Conservation (phyloP, 1,284 basidiomycete genomes). For the Ceratorhiza oryzae-sativae region DNA sequence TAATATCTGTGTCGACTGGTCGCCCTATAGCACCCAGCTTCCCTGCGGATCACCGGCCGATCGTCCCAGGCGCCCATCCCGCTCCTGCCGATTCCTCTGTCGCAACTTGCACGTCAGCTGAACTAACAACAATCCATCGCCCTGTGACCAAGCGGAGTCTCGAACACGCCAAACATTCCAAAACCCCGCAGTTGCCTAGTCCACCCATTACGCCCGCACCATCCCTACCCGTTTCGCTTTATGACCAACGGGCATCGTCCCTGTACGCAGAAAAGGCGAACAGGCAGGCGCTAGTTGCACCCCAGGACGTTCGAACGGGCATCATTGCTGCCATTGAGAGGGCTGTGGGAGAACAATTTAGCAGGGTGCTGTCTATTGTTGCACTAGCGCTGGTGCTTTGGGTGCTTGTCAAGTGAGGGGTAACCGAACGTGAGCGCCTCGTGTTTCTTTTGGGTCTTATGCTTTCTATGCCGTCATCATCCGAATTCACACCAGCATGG, state of each 20-base stretch:
- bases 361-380: slow-evolving; percentile 6
- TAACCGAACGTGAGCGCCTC: not conserved
- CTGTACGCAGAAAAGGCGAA: slow-evolving; percentile 2
- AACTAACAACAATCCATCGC: not conserved
- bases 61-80: not conserved
- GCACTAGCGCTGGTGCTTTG: slow-evolving; percentile 26
- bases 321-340: slow-evolving; percentile 1
- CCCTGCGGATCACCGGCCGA: not conserved
- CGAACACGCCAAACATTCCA: not conserved
- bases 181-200: slow-evolving; percentile 18
- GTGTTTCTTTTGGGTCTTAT: not conserved
- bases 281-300: not conserved
- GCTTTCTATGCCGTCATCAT: not conserved
- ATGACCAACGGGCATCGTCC: slow-evolving; percentile 20
- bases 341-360: slow-evolving; percentile 17
- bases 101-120: not conserved
- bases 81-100: not conserved
- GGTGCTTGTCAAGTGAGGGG: slow-evolving; percentile 22
- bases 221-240: slow-evolving; percentile 16
- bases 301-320: not conserved
- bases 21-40: not conserved
- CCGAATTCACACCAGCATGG: not conserved
- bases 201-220: slow-evolving; percentile 28
- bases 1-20: slow-evolving; percentile 30
- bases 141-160: not conserved